These are phyloP conservation scores for Massarina eburnea DNA, from an alignment of 2,329 filamentous ascomycete species.

Conservation along the genomic window DNA sequence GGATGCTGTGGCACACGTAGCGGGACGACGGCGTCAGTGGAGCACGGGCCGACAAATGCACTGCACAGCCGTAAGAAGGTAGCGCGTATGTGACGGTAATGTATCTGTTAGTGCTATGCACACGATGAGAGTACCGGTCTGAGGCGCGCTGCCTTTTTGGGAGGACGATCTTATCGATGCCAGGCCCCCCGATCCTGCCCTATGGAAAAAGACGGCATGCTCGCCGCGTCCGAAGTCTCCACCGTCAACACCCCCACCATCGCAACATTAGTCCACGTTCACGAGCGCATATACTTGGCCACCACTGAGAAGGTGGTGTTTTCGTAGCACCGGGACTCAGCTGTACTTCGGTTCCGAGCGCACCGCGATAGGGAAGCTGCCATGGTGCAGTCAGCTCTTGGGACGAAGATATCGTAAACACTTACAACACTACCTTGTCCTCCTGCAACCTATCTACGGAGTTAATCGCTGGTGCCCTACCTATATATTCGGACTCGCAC, in stretches of 20 bases:
- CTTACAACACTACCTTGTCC: neutral
- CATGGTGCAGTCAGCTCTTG: neutral
- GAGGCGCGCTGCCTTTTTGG: constrained; percentile 6
- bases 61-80: neutral
- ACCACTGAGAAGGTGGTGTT: neutral
- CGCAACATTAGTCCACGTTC: neutral
- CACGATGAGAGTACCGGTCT: constrained; percentile 1
- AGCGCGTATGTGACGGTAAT: constrained; percentile 9
- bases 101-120: constrained; percentile 6
- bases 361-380: neutral
- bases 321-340: neutral
- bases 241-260: neutral
- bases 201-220: constrained; percentile 3
- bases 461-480: neutral
- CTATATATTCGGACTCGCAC: neutral
- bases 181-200: neutral
- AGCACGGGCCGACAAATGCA: constrained; percentile 2
- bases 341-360: neutral
- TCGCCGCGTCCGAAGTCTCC: neutral
- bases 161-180: constrained; percentile 10
- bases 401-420: neutral
- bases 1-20: constrained; percentile 8
- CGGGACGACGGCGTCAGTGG: constrained; percentile 1
- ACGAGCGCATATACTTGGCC: neutral
- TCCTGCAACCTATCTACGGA: neutral